A percentile compares a stretch with the other conserved stretches of the same genome.
Conservation (phyloP, 1,284 basidiomycete genomes). For the Leccinum subrobustum region DNA sequence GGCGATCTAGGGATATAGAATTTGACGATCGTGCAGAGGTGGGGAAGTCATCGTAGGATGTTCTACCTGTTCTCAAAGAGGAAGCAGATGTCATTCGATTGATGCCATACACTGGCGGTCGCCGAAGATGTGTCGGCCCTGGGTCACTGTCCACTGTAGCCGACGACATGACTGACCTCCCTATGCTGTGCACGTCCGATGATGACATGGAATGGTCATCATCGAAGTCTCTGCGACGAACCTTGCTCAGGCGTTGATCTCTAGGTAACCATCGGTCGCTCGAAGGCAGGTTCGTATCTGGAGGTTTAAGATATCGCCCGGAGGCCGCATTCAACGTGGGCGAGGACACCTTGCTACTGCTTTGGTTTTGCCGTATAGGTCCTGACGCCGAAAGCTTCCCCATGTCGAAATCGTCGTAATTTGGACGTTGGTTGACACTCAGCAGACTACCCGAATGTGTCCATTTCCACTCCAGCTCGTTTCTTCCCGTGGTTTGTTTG, state of each 20-base stretch:
- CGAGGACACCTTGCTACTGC: constrained; percentile 35
- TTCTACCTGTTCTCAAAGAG: constrained; percentile 56
- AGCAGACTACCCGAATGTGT: constrained; percentile 38
- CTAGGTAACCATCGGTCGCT: constrained; percentile 53
- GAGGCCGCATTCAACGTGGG: constrained; percentile 57
- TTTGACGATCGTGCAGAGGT: constrained; percentile 76
- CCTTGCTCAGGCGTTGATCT: constrained; percentile 70
- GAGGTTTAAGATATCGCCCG: constrained; percentile 48
- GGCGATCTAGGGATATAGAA: constrained; percentile 79
- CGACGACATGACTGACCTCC: constrained; percentile 69
- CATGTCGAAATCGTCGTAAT: constrained; percentile 40
- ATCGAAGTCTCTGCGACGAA: constrained; percentile 78
- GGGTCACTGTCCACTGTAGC: constrained; percentile 82
- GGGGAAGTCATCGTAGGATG: constrained; percentile 70
- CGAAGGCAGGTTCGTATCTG: constrained; percentile 36
- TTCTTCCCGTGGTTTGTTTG: constrained; percentile 50
- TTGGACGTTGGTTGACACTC: constrained; percentile 34
- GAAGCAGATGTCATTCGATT: constrained; percentile 75
- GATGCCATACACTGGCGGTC: constrained; percentile 59
- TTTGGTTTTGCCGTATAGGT: constrained; percentile 57
- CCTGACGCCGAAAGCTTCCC: constrained; percentile 53
- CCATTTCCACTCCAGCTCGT: constrained; percentile 61
- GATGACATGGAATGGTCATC: constrained; percentile 91
- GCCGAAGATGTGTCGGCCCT: constrained; percentile 66
- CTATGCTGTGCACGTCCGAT: constrained; percentile 74